Percentiles rank a stretch among this genome's conserved stretches.
phyloP scores from a whole-genome alignment of 2,329 filamentous ascomycete species.

The Boeremia lycopersici region DNA sequence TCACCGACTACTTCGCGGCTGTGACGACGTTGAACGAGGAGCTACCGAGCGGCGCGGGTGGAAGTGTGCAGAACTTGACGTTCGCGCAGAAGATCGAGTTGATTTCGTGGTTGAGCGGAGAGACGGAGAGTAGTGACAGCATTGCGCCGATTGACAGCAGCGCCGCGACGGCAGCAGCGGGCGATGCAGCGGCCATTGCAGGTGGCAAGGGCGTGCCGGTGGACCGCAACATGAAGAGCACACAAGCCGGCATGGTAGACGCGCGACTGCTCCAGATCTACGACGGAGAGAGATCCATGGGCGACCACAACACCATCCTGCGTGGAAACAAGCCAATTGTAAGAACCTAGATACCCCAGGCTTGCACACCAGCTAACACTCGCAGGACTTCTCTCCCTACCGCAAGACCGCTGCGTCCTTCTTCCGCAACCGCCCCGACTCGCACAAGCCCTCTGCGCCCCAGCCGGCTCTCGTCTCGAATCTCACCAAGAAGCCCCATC shows the following conservation, averaged over 20 bases:
- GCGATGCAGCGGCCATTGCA: conserved; percentile 60
- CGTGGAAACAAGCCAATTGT: conserved; percentile 88
- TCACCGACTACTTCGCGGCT: conserved; percentile 88
- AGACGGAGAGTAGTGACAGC: conserved; percentile 80
- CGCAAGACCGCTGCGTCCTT: conserved; percentile 83
- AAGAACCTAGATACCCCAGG: conserved; percentile 40
- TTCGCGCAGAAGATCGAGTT: conserved; percentile 92
- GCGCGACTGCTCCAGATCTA: conserved; percentile 87
- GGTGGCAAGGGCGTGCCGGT: conserved; percentile 53
- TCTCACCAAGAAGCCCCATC: conserved; percentile 48
- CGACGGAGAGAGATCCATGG: conserved; percentile 86
- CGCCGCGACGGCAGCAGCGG: conserved; percentile 49
- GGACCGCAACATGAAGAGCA: conserved; percentile 47
- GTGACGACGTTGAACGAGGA: conserved; percentile 82
- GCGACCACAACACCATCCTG: conserved; percentile 87
- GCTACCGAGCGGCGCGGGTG: conserved; percentile 64
- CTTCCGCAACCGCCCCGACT: conserved; percentile 61
- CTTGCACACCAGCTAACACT: conserved; percentile 20
- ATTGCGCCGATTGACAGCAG: conserved; percentile 82
- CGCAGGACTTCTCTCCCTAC: conserved; percentile 89
- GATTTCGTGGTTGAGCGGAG: conserved; percentile 90
- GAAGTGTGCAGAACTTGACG: conserved; percentile 81
- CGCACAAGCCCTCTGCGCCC: conserved; percentile 43
- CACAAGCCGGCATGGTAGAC: conserved; percentile 62
- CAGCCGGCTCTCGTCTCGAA: conserved; percentile 47